Evolutionary conservation across 2,329 filamentous ascomycete species (phyloP), one percentile per base, ranked within the genome.

Genomic region (Diaporthe longicolla): DNA sequence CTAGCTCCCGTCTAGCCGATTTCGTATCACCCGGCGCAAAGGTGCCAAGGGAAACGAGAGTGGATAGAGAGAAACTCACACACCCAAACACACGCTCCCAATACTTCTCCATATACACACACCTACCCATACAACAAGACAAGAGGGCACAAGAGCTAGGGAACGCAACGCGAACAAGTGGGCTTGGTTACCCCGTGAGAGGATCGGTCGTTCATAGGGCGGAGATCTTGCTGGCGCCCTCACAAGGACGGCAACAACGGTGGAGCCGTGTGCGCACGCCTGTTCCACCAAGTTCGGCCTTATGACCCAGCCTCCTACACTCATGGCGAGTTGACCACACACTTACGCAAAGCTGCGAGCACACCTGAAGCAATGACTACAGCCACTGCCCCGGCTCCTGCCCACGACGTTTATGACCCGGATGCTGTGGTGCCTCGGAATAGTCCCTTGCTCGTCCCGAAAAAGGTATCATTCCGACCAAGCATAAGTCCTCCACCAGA

Each of bases 401-500:
- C 81, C 77, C 81, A 81, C 79, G 83, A 85, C 70, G 80, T 82
- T 70, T 87, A 84, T 79, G 84, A 87, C 76, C 81, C 84, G 76
- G 85, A 87, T 83, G 85, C 86, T 76, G 83, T 82, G 75, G 76
- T 83, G 52, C 81, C 82, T 63, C 81, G 78, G 77, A 82, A 82
- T 77, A 87, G 85, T 76, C 86, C 86, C 73, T 81, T 77, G 55
- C 76, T 80, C 72, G 74, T 78, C 79, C 81, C 85, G 66, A 80
- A 81, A 82, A 81, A 80, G 74, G 83, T 86, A 70, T 88, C 84
- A 76, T 83, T 87, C 61, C 82, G 83, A 68, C 87, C 86, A n/a
- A 87, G 88, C 66, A 86, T 85, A 66, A 89, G 87, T 78, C 88
- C 88, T 17, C 83, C 85, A 45, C 86, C 85, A 77, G 83, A 83